Conservation (phyloP, 2,329 filamentous ascomycete genomes). For the Celoporthe dispersa region DNA sequence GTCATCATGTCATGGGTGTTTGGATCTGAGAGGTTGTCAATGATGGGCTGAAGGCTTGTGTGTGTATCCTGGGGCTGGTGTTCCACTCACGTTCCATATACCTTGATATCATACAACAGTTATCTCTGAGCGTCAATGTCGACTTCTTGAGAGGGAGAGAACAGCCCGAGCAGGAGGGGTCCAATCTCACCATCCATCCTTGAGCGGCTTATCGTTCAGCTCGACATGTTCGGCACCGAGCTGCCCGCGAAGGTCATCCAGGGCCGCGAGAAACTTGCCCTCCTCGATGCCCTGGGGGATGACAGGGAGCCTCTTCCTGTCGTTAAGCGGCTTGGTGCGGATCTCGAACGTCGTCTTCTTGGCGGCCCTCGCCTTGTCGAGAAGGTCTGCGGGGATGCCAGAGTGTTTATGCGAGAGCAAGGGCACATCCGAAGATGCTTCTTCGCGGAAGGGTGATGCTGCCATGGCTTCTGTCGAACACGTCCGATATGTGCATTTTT, state of each 20-base stretch:
- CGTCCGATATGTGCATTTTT: not conserved
- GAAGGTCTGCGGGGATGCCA: slow-evolving; percentile 43
- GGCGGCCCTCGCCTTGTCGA: slow-evolving; percentile 42
- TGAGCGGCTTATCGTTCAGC: slow-evolving; percentile 46
- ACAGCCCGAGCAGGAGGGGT: too few relatives aligned
- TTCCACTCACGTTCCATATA: slow-evolving; percentile 31
- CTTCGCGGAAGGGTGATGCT: slow-evolving; percentile 21
- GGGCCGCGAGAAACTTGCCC: slow-evolving; percentile 32
- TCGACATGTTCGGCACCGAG: slow-evolving; percentile 45
- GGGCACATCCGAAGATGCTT: slow-evolving; percentile 39
- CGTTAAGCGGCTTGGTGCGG: slow-evolving; percentile 38
- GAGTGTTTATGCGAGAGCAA: slow-evolving; percentile 44
- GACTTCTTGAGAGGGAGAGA: too few relatives aligned
- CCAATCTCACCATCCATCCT: slow-evolving; percentile 44
- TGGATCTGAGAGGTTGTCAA: slow-evolving; percentile 16
- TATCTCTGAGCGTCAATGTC: not conserved
- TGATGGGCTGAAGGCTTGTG: too few relatives aligned
- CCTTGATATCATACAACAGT: not conserved
- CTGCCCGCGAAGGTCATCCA: slow-evolving; percentile 42
- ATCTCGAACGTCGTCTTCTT: slow-evolving; percentile 42
- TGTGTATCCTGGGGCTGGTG: too few relatives aligned
- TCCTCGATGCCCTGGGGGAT: slow-evolving; percentile 45
- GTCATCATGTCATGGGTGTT: slow-evolving; percentile 44
- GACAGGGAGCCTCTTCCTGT: slow-evolving; percentile 39
- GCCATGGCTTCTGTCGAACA: slow-evolving; percentile 6